Evolutionary conservation across 352 stramenopile species (phyloP).

Genomic region (Phytopythium montanum): DNA sequence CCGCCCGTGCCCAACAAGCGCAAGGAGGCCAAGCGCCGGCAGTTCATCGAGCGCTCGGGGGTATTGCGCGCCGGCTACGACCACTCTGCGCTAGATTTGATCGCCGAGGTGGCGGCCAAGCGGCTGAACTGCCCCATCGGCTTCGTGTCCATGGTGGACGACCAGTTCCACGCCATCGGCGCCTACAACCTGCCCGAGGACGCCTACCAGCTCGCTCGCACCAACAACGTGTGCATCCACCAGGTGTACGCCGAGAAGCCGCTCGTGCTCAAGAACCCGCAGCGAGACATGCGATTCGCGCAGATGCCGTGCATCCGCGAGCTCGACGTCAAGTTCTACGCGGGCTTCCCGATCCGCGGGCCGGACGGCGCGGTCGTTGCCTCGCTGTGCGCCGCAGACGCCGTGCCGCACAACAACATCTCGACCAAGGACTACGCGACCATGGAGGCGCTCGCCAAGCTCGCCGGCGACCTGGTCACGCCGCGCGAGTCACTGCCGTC

Average conservation of each 20-base stretch:
- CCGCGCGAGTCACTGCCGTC: constrained; percentile 14
- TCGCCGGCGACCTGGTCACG: constrained; percentile 40
- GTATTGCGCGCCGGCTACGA: constrained; percentile 45
- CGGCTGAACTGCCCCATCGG: constrained; percentile 54
- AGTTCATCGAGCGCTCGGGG: constrained; percentile 38
- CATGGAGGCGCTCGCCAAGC: constrained; percentile 57
- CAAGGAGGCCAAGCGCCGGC: constrained; percentile 40
- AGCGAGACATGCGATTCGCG: constrained; percentile 66
- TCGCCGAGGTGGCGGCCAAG: constrained; percentile 59
- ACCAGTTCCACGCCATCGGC: constrained; percentile 49
- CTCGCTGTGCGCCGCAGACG: constrained; percentile 45
- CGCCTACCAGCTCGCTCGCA: constrained; percentile 24
- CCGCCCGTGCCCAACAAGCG: constrained; percentile 30
- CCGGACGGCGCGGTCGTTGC: constrained; percentile 49
- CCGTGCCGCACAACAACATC: constrained; percentile 47
- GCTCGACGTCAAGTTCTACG: constrained; percentile 67
- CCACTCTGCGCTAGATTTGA: constrained; percentile 41
- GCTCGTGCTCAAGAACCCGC: constrained; percentile 60
- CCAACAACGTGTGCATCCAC: constrained; percentile 55
- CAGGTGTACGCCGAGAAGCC: constrained; percentile 58
- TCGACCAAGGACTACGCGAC: constrained; percentile 71
- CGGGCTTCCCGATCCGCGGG: constrained; percentile 49
- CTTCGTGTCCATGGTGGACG: constrained; percentile 57
- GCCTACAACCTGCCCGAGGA: constrained; percentile 35
- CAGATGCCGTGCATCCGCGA: constrained; percentile 47